Base-by-base conservation (phyloP, 2,329 filamentous ascomycete genomes). In the Diplocarpon mali region DNA sequence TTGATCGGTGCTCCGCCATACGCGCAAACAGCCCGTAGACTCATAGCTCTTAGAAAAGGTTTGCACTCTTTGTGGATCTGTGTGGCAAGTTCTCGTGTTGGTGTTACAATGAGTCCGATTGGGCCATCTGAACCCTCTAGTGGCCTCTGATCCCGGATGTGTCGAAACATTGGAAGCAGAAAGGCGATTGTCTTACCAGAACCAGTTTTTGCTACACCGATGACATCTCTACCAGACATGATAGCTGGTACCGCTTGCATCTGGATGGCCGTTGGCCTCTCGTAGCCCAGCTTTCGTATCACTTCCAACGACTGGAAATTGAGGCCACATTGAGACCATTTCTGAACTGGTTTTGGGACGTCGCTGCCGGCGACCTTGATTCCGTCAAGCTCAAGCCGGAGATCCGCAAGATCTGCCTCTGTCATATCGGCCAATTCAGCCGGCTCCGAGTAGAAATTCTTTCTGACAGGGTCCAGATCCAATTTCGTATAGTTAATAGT, bases 161-260 rank as follows among this genome's bases (percentile, higher is more conserved):
- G 92, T 45, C 92, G 80, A 63, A 98, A 95, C 87, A 96, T 95
- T 31, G 92, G 92, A 36, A 98, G 75, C 27, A 95, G 68, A 62
- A 96, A 98, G 5, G 92, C 92, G 57, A 96, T 80, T 0, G 92
- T 98, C 69, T 98, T 98, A 62, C 92, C 92, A 20, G 92, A 96
- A 5, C 92, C 92, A 20, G 92, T 98, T 69, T 96, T 96, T 14
- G 92, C 92, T 42, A 98, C 88, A 53, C 89, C 92, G 52, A 98
- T 87, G 31, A 95, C 85, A 68, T 98, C 92, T 54, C 88, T 79
- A 9, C 92, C 92, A 24, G 89, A 94, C 85, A 96, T 95, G 58
- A 95, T 85, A 9, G 88, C 82, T 2, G 92, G 92, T 48, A 96
- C 80, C 2, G 92, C 92, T 64, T 98, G 92, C 64, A 89, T 82